Base-by-base conservation (phyloP, 306 rosid genomes). In the Lathyrus aphaca region DNA sequence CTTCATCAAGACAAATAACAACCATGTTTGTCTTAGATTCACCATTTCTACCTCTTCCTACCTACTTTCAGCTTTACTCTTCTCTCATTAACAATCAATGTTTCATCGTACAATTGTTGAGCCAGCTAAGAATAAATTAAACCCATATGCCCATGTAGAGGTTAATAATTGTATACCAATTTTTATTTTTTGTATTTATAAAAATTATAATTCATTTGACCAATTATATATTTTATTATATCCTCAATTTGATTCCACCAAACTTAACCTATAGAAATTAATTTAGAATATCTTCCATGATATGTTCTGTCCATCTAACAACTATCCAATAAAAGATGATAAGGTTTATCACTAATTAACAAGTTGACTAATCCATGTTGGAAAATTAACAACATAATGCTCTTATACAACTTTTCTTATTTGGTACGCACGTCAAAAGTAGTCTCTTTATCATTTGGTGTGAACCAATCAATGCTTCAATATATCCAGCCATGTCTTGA, bases 391-490 rank as follows among this genome's bases (percentile, higher is more conserved):
- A 21, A 14, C 30, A 46, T 2, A 15, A 18, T 5, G 27, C 29
- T 23, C 60, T 32, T 14, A 2, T 50, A 18, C 10, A 1, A 29
- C 6, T 29, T 40, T 64, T 4, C 9, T 27, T 39, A 39, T 74
- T 65, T 77, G 77, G 68, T 55, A 46, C 39, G 72, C 77, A 77
- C 69, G 73, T 77, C 77, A 64, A 65, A 64, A 55, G 7, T 3
- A 64, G 55, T 54, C 76, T 40, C 61, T 18, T 18, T 15, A 40
- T 32, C 18, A 42, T 30, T 75, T 35, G 54, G 63, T 40, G 49
- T 50, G 64, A 69, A 70, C 81, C 64, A 43, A 67, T 59, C 62
- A 8, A 56, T 38, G 59, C 18, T 54, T 45, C 60, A 12, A 19
- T 55, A 49, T 59, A 2, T 16, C 17, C 74, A 57, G 15, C 66